phyloP scores from a whole-genome alignment of 768 basidiomycete species.

The Suillus americanus region DNA sequence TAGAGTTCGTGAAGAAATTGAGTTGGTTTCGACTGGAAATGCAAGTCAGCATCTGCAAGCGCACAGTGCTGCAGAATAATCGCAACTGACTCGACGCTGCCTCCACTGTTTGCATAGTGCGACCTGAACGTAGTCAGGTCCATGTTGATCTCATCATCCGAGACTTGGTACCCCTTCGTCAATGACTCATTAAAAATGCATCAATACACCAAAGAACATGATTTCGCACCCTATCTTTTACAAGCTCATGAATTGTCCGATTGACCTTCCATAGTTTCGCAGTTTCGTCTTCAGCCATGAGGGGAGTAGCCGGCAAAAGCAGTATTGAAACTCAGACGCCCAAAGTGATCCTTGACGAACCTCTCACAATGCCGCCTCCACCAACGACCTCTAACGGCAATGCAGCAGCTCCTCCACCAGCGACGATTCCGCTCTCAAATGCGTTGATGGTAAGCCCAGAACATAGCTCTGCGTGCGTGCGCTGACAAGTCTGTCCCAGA shows the following conservation, averaged over 20 bases:
- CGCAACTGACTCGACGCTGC: conserved; percentile 78
- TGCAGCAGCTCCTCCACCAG: conserved; percentile 24
- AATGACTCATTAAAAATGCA: conserved; percentile 8
- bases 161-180: conserved; percentile 84
- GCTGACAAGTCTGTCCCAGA: conserved; percentile 36
- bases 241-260: conserved; percentile 94
- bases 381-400: conserved; percentile 36
- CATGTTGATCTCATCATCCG: conserved; percentile 93
- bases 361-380: conserved; percentile 38
- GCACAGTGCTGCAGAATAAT: background rate
- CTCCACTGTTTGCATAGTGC: conserved; percentile 69
- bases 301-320: conserved; percentile 24
- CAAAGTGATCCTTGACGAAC: conserved; percentile 9
- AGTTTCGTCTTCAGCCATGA: conserved; percentile 78
- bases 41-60: conserved; percentile 15
- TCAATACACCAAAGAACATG: background rate
- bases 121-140: conserved; percentile 75
- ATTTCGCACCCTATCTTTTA: conserved; percentile 84
- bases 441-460: conserved; percentile 46
- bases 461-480: background rate
- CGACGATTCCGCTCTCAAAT: conserved; percentile 47
- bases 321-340: conserved; percentile 59
- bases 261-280: conserved; percentile 96
- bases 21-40: conserved; percentile 74
- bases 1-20: conserved; percentile 85